Evolutionary conservation across 2,329 filamentous ascomycete genomes (phyloP).

Genomic region (Talaromyces sp.): DNA sequence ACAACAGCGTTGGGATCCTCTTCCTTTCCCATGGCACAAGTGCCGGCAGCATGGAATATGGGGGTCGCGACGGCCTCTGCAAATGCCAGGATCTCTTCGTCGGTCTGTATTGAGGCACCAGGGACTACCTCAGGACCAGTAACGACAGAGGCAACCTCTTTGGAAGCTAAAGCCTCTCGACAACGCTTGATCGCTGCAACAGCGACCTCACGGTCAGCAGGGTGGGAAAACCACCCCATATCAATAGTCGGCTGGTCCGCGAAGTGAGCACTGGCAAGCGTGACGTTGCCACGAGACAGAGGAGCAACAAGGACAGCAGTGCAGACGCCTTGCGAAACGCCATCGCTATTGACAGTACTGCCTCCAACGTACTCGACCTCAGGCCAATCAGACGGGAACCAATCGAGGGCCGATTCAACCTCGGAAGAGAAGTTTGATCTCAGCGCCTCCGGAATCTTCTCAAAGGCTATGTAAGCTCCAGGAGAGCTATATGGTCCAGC

Average conservation of each 20-base stretch:
- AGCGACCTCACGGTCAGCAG: background rate
- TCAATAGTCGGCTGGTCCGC: background rate
- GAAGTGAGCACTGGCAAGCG: background rate
- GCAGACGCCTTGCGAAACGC: background rate
- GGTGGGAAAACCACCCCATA: background rate
- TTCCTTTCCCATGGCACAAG: background rate
- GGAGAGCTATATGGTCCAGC: background rate
- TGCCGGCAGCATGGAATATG: background rate
- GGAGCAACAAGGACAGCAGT: background rate
- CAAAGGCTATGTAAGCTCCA: background rate
- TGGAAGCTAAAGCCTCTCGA: background rate
- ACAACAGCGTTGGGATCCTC: background rate
- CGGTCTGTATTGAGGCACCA: background rate
- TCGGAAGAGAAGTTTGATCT: background rate
- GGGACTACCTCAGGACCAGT: background rate
- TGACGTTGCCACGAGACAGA: background rate
- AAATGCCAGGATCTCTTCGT: background rate
- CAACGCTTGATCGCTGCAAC: background rate
- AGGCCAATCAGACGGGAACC: background rate
- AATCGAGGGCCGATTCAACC: background rate
- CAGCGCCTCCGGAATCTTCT: background rate
- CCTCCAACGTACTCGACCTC: background rate
- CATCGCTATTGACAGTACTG: background rate
- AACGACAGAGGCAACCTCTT: background rate
- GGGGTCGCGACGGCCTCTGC: background rate